Evolutionary conservation across 495 filamentous ascomycete species (phyloP).

Genomic region (Endocarpon pusillum): DNA sequence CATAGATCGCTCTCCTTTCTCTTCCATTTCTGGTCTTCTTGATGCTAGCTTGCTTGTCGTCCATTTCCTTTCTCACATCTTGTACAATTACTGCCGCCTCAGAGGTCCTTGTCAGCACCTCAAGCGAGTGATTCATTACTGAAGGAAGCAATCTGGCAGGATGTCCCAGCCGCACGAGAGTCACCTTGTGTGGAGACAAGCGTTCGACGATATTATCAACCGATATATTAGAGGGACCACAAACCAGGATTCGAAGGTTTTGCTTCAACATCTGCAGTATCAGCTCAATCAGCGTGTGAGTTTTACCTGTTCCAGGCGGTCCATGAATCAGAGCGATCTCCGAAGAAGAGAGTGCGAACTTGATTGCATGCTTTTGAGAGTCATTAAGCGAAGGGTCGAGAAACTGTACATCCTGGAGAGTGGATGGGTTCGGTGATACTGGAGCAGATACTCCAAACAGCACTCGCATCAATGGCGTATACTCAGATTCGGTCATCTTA

Average conservation of each 20-base stretch:
- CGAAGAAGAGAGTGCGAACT: conserved; percentile 64
- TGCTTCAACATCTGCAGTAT: conserved; percentile 68
- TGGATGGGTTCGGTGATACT: conserved; percentile 27
- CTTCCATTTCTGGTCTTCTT: conserved; percentile 67
- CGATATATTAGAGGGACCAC: conserved; percentile 87
- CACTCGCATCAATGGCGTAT: conserved; percentile 61
- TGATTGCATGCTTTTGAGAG: conserved; percentile 78
- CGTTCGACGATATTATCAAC: conserved; percentile 99
- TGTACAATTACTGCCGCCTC: conserved; percentile 82
- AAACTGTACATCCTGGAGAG: conserved; percentile 50
- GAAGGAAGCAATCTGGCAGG: conserved; percentile 81
- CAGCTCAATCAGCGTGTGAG: conserved; percentile 88
- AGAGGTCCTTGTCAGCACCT: conserved; percentile 80
- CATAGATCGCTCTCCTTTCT: conserved; percentile 70
- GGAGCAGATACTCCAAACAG: conserved; percentile 50
- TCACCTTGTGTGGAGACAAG: conserved; percentile 62
- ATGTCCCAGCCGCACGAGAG: conserved; percentile 81
- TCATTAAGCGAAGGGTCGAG: conserved; percentile 68
- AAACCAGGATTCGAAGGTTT: conserved; percentile 66
- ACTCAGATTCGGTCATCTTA: conserved; percentile 51
- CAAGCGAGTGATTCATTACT: conserved; percentile 75
- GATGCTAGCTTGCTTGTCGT: conserved; percentile 75
- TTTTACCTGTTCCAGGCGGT: conserved; percentile 92
- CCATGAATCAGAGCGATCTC: conserved; percentile 92
- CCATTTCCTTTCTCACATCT: conserved; percentile 84